Evolutionary conservation across 1,284 basidiomycete genomes (phyloP), one percentile per base, ranked within the genome.

Genomic region (Pseudozyma pruni): DNA sequence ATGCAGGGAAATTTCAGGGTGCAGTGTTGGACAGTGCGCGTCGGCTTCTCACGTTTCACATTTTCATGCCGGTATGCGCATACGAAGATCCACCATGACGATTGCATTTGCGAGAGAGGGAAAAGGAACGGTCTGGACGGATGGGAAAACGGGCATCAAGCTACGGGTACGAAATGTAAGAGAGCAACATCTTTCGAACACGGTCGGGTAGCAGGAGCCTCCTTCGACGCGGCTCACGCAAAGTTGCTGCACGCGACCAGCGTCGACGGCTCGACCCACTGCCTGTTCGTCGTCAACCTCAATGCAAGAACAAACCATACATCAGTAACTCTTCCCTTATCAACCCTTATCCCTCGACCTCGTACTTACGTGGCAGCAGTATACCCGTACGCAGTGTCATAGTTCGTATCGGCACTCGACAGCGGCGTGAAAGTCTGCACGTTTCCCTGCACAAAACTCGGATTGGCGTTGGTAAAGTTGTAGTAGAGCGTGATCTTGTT

Each of bases 311-410:
- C 7, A 4, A 22, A 43, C 20, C 19, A 2, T 11, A 38, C 8
- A 19, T 29, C 31, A 31, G 41, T 39, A 33, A 31, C 4, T 23
- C 6, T 10, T 17, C 9, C 22, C 4, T n/a, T 31, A n/a, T n/a
- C n/a, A n/a, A n/a, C n/a, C n/a, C 19, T 34, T 22, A 3, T 23
- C 29, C 32, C 32, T 11, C 27, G 27, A 7, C 27, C 27, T 29
- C 27, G 6, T 29, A 62, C 59, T 55, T 41, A 62, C 59, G 48
- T 44, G 37, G 59, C 59, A 35, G 59, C 59, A n/a, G 47, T 55
- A n/a, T 55, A 62, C 2, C 52, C 59, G 10, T 17, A 8, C 4
- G 42, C 47, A 14, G 6, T 27, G 7, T 19, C 22, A 17, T 46
- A 42, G 42, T 62, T 31, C 8, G 22, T 34, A 14, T 42, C 47